Evolutionary conservation across 2,329 filamentous ascomycete species (phyloP).

Genomic region (Fusarium newnesense): DNA sequence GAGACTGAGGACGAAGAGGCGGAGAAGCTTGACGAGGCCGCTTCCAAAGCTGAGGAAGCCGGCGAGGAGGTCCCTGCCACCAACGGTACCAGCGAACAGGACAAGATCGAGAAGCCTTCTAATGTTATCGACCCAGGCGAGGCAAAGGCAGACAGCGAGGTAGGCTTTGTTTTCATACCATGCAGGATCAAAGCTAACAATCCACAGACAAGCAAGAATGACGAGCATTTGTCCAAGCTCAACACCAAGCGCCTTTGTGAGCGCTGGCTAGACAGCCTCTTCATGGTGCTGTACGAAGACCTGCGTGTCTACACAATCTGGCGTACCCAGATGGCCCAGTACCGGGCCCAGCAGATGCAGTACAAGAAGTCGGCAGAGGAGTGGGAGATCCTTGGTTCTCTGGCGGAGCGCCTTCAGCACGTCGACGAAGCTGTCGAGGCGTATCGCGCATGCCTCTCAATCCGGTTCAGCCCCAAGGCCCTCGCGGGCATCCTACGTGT

Average conservation of each 20-base stretch:
- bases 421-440: constrained; percentile 91
- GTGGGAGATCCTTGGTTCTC: constrained; percentile 95
- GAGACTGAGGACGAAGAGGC: constrained; percentile 49
- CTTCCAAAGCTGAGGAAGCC: constrained; percentile 39
- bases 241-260: constrained; percentile 98
- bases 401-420: constrained; percentile 93
- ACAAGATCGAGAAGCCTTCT: constrained; percentile 77
- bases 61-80: constrained; percentile 45
- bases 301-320: constrained; percentile 98
- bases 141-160: constrained; percentile 76
- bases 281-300: constrained; percentile 99
- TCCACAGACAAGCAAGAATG: constrained; percentile 67
- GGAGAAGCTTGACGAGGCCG: constrained; percentile 46
- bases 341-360: constrained; percentile 89
- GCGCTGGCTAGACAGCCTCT: constrained; percentile 96
- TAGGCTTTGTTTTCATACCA: constrained; percentile 51
- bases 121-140: constrained; percentile 82
- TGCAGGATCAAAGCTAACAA: constrained; percentile 27
- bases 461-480: constrained; percentile 93
- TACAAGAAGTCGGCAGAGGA: constrained; percentile 98
- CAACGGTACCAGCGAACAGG: constrained; percentile 58
- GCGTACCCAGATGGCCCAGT: constrained; percentile 97
- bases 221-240: constrained; percentile 85
- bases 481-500: constrained; percentile 84
- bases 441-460: constrained; percentile 85